phyloP scores from a whole-genome alignment of 352 stramenopile genomes.

The Phytophthora cryptogea region DNA sequence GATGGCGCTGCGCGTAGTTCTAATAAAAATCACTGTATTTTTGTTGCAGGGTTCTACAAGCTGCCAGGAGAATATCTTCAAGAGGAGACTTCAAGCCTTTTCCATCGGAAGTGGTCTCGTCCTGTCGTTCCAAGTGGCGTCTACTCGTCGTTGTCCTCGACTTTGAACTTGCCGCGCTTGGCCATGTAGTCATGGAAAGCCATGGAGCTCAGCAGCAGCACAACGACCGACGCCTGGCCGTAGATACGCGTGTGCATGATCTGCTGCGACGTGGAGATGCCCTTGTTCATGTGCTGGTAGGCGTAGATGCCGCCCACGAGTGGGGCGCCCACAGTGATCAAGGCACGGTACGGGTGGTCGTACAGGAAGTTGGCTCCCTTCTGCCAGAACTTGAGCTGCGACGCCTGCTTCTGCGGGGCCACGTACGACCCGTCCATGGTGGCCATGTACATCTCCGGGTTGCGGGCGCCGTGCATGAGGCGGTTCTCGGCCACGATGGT shows the following conservation, averaged over 20 bases:
- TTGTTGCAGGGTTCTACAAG: conserved; percentile 6
- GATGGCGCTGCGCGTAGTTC: background rate
- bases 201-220: conserved; percentile 79
- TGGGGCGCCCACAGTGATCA: conserved; percentile 57
- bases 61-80: conserved; percentile 1
- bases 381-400: conserved; percentile 61
- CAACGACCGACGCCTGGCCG: conserved; percentile 68
- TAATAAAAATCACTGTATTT: conserved; percentile 40
- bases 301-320: conserved; percentile 79
- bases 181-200: conserved; percentile 86
- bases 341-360: conserved; percentile 75
- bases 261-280: conserved; percentile 77
- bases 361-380: conserved; percentile 75
- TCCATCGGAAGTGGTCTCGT: conserved; percentile 9
- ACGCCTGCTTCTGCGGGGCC: conserved; percentile 37
- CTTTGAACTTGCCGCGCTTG: conserved; percentile 63
- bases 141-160: conserved; percentile 38
- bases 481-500: conserved; percentile 66
- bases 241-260: conserved; percentile 90
- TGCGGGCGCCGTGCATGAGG: conserved; percentile 62
- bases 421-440: conserved; percentile 56
- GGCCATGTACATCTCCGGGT: conserved; percentile 71
- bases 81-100: conserved; percentile 8
- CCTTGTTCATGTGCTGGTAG: conserved; percentile 72
- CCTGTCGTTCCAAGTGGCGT: conserved; percentile 1